Base-by-base conservation (phyloP, 805 yeast genomes). In the Monosporozyma aquatica region DNA sequence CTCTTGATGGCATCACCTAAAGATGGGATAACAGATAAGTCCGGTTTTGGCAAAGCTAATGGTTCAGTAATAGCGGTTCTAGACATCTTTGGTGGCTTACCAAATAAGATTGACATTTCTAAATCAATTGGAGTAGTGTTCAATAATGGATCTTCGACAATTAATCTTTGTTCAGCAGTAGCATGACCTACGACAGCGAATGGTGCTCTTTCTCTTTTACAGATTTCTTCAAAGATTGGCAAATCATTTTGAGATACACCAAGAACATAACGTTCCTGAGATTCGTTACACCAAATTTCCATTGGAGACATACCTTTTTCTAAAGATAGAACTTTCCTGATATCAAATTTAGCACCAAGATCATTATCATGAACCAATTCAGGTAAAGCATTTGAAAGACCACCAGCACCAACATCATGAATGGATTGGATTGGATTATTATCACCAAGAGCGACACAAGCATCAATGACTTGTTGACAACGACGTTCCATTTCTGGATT, bases 391-490 rank as follows among this genome's bases (percentile, higher is more conserved):
- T 92, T 92, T 17, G 97, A 87, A 51, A 92, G 71, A 39, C 99
- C 99, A 65, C 99, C 99, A 38, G 99, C 99, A 65, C 99, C 99
- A 37, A 92, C 98, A 67, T 92, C 99, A 64, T 92, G 99, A 54
- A 92, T 84, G 29, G 94, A 87, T 65, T 89, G 92, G 50, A 92
- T 85, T 40, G 97, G 97, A 56, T 75, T 78, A 17, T 68, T 68
- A 11, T 67, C 67, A 40, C 95, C 95, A 41, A 85, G 70, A 2
- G 95, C 80, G 34, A 80, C 80, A 74, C 99, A 92, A 14, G 94
- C 79, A 63, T 90, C 95, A 50, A 92, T 90, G 35, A 92, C 99
- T 72, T 87, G 92, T 67, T 92, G 99, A 24, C 97, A 96, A 62
- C 99, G 82, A 69, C 98, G 85, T 69, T 92, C 96, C 83, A 92